phyloP scores from a whole-genome alignment of 495 filamentous ascomycete species.

The Barbatosphaeria neglecta region DNA sequence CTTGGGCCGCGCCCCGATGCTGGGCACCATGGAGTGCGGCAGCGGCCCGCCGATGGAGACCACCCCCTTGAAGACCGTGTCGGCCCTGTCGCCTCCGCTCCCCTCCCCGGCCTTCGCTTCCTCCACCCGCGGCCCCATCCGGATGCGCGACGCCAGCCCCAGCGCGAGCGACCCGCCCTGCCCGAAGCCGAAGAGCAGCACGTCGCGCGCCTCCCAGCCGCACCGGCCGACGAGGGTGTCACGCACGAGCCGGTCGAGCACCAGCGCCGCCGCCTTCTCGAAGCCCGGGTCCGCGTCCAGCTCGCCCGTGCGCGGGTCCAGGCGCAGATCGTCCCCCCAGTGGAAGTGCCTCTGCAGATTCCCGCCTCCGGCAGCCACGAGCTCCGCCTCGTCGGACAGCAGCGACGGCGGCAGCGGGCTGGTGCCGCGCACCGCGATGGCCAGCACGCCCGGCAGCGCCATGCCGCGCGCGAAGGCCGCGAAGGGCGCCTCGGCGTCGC shows the following conservation, averaged over 20 bases:
- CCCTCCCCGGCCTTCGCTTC: slow-evolving; percentile 7
- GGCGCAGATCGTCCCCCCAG: slow-evolving; percentile 82
- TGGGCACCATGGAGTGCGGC: slow-evolving; percentile 40
- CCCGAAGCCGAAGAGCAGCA: slow-evolving; percentile 74
- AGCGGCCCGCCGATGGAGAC: slow-evolving; percentile 69
- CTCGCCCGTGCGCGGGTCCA: slow-evolving; percentile 48
- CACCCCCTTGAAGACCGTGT: slow-evolving; percentile 42
- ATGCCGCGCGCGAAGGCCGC: slow-evolving; percentile 58
- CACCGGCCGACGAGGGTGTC: slow-evolving; percentile 53
- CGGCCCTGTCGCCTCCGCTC: not conserved
- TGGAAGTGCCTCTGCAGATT: slow-evolving; percentile 42
- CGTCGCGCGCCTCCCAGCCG: slow-evolving; percentile 55
- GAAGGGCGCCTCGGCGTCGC: slow-evolving; percentile 63
- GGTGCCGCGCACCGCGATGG: slow-evolving; percentile 64
- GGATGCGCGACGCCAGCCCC: slow-evolving; percentile 34
- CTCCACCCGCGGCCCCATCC: slow-evolving; percentile 17
- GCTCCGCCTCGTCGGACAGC: slow-evolving; percentile 31
- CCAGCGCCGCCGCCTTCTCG: slow-evolving; percentile 31
- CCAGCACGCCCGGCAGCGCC: slow-evolving; percentile 67
- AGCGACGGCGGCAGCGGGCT: slow-evolving; percentile 62
- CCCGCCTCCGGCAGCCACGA: not conserved
- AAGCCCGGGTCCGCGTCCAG: slow-evolving; percentile 79
- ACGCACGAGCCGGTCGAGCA: slow-evolving; percentile 47
- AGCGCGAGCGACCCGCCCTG: slow-evolving; percentile 79
- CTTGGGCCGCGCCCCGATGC: slow-evolving; percentile 31